Conservation (phyloP, 2,329 filamentous ascomycete species). For the Exophiala calicioides region DNA sequence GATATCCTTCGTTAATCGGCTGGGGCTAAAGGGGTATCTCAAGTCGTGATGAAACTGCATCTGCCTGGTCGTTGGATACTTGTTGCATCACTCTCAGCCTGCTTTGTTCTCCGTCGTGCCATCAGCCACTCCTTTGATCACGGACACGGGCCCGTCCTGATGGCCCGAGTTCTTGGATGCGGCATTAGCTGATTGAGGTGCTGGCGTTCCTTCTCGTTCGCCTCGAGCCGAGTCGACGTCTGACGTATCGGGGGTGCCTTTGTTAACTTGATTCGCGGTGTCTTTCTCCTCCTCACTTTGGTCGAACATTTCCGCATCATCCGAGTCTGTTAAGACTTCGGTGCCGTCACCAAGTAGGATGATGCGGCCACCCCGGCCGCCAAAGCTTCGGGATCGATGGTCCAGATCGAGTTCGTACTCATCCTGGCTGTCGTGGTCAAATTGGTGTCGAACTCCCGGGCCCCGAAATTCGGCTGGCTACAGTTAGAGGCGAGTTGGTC, state of each 20-base stretch:
- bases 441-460: conserved; percentile 78
- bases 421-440: conserved; percentile 68
- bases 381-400: conserved; percentile 64
- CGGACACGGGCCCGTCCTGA: conserved; percentile 15
- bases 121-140: conserved; percentile 22
- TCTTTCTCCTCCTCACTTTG: conserved; percentile 85
- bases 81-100: conserved; percentile 8
- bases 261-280: conserved; percentile 78
- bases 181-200: conserved; percentile 40
- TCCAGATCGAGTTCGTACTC: conserved; percentile 56
- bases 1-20: conserved; percentile 16
- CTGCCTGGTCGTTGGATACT: conserved; percentile 15
- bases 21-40: conserved; percentile 24
- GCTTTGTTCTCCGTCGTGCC: conserved; percentile 19
- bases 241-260: conserved; percentile 49
- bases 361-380: conserved; percentile 75
- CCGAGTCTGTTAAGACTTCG: conserved; percentile 83
- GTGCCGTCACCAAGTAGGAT: conserved; percentile 95
- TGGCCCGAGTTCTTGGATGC: conserved; percentile 18
- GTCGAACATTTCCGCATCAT: conserved; percentile 93
- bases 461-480: conserved; percentile 77
- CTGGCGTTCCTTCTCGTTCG: conserved; percentile 55
- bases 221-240: conserved; percentile 38
- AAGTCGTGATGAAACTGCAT: conserved; percentile 23
- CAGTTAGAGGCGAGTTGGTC: conserved; percentile 44